A percentile compares a stretch with the other conserved stretches of the same genome.
Conservation (phyloP, 2,329 filamentous ascomycete species). For the Neopestalotiopsis clavispora region DNA sequence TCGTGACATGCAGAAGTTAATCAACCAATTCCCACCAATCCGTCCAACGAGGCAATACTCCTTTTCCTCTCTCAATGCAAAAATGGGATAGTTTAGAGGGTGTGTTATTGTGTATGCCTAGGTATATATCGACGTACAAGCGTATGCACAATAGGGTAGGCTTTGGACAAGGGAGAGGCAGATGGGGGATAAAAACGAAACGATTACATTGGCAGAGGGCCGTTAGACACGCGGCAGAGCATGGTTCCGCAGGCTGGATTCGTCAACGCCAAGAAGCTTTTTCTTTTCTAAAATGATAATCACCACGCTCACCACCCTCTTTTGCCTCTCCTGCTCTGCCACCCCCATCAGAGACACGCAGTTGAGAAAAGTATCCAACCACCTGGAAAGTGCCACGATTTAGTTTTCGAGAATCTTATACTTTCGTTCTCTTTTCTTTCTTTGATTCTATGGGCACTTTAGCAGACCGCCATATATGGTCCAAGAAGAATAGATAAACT, state of each 20-base stretch:
- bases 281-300: neutral
- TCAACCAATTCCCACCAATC: slow-evolving; percentile 3
- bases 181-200: neutral
- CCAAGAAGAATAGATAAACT: too few relatives aligned
- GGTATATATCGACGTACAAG: neutral
- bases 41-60: neutral
- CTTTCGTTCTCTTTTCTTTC: neutral
- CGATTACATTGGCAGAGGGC: neutral
- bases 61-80: too few relatives aligned
- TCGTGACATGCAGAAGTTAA: neutral
- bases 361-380: neutral
- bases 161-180: neutral
- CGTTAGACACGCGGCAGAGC: neutral
- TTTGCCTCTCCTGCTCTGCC: too few relatives aligned
- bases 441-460: neutral
- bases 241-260: slow-evolving; percentile 8
- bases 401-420: neutral
- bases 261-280: slow-evolving; percentile 11
- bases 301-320: neutral
- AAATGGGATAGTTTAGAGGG: too few relatives aligned
- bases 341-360: neutral
- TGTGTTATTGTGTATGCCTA: too few relatives aligned
- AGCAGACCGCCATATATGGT: neutral
- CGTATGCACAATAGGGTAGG: neutral
- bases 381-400: neutral